These are phyloP conservation scores for Rhododendron vialii DNA, from an alignment of 148 eudicot genomes.

Conservation along the genomic window DNA sequence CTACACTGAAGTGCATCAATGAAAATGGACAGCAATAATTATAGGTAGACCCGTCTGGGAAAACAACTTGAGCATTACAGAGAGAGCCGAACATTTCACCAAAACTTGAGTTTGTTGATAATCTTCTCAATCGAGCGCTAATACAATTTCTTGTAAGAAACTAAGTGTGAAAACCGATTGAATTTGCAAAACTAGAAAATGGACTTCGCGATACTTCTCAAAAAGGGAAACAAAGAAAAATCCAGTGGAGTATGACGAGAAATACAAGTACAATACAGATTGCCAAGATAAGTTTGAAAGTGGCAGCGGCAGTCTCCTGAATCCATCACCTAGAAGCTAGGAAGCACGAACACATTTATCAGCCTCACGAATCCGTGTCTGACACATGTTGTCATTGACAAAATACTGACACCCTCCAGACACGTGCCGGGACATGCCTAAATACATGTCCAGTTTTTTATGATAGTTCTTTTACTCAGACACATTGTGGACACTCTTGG, in stretches of 20 bases:
- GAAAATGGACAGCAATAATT: background rate
- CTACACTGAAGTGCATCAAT: background rate
- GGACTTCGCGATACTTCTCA: background rate
- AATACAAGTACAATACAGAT: background rate
- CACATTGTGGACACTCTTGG: background rate
- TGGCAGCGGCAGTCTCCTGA: background rate
- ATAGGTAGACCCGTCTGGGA: background rate
- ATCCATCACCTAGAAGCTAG: background rate
- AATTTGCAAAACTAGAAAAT: background rate
- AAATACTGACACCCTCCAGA: background rate
- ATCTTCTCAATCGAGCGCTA: background rate
- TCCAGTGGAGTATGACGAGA: background rate
- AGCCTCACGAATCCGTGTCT: background rate
- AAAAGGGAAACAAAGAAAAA: background rate
- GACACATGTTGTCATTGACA: background rate
- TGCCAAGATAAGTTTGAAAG: background rate
- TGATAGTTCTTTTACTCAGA: background rate
- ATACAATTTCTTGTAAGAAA: background rate
- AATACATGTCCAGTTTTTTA: no score
- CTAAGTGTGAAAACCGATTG: background rate
- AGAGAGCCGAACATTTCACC: background rate
- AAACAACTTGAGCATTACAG: background rate
- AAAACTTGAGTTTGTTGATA: background rate
- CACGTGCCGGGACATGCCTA: background rate
- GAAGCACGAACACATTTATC: background rate